Evolutionary conservation across 441 rosid species (phyloP), one percentile per base, ranked within the genome.

Genomic region (Populus tomentosa): DNA sequence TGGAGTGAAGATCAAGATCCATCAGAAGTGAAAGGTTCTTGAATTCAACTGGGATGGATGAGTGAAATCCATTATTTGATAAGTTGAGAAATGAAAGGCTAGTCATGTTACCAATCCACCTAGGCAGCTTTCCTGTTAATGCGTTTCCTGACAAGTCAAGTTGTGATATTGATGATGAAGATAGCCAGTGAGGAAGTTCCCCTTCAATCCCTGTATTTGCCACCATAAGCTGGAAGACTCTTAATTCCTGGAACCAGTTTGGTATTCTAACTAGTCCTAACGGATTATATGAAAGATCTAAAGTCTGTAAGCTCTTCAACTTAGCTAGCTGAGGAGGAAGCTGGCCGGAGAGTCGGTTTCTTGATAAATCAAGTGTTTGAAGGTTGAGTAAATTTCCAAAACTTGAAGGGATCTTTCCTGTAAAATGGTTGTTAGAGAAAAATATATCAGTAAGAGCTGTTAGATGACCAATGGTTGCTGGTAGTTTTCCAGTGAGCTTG

Each of bases 1-100:
- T 90, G 46, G 92, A 88, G 74, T 88, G 94, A 61, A 88, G 89
- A 80, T 88, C 92, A 73, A 90, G 89, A 81, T 86, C 92, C 89
- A 82, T 83, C 26, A 88, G 86, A 36, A 84, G 80, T 28, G 82
- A 80, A 38, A 88, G 90, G 68, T 84, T 90, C 81, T 76, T 82
- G 85, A 87, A 85, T 75, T 82, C 86, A 16, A 10, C 74, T 1
- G 92, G 94, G 30, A 90, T 78, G 8, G 85, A 76, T 13, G 92
- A 88, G 61, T 72, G 79, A 30, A 88, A 79, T 2, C 75, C 84
- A 16, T 90, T 88, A 72, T 83, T 86, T 1, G 91, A 87, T 69
- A 90, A 74, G 80, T 90, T 87, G 24, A 88, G 88, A 71, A 86
- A 85, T 28, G 88, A 80, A 30, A 90, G 87, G 74, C 59, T 67